Percentiles rank a stretch among this genome's conserved stretches.
Conservation (phyloP, 225 moss, liverwort and hornwort species). For the Bryoerythrophyllum caledonicum region DNA sequence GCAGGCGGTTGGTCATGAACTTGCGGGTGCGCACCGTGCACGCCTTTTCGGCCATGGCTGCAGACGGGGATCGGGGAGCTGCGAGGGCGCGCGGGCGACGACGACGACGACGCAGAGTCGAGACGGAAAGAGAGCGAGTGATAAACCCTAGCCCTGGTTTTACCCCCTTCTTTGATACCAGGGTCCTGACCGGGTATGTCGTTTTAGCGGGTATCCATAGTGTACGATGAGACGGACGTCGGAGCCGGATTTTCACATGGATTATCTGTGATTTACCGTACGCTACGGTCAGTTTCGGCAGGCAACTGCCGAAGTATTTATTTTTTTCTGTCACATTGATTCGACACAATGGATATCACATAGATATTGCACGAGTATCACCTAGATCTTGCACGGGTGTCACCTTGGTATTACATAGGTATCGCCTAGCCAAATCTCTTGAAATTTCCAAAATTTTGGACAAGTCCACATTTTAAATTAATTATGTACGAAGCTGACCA, state of each 20-base stretch:
- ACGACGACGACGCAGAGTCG: neutral
- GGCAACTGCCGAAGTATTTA: too few species aligned
- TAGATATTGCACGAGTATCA: too few species aligned
- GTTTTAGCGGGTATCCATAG: neutral
- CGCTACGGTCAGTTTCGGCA: too few species aligned
- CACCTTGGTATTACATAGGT: too few species aligned
- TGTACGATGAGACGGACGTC: neutral
- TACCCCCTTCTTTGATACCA: neutral
- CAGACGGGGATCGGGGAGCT: neutral
- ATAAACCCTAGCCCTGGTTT: neutral
- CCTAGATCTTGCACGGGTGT: too few species aligned
- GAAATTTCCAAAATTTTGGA: too few species aligned
- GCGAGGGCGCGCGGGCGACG: neutral
- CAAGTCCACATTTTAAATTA: too few species aligned
- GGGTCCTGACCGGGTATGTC: neutral
- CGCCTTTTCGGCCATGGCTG: conserved; percentile 36
- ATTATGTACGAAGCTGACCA: too few species aligned
- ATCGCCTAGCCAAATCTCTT: too few species aligned
- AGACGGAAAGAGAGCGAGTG: neutral
- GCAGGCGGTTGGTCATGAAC: conserved; percentile 87
- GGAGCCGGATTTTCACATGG: neutral
- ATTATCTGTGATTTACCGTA: too few species aligned
- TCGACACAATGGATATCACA: too few species aligned
- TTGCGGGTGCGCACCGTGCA: conserved; percentile 81
- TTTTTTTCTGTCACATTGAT: too few species aligned